Evolutionary conservation across 148 eudicot genomes (phyloP).

Genomic region (Chenopodium formosanum): DNA sequence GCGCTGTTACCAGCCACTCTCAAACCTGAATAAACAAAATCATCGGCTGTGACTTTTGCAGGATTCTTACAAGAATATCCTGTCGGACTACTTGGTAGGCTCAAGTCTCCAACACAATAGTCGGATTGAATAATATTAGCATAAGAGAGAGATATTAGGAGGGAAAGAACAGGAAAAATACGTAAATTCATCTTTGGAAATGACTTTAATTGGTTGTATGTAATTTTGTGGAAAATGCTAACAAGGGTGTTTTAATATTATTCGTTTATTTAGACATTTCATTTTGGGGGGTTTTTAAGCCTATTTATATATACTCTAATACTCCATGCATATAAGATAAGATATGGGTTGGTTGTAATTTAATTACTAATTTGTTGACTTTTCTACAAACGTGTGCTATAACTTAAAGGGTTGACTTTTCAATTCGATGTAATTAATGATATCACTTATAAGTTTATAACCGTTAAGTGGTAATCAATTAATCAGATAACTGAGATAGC

Average conservation of each 20-base stretch:
- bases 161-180: neutral
- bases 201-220: neutral
- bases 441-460: no score
- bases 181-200: neutral
- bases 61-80: slow-evolving; percentile 20
- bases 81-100: neutral
- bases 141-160: neutral
- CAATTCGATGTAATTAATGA: no score
- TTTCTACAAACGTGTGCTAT: no score
- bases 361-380: no score
- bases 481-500: no score
- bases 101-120: slow-evolving; percentile 1
- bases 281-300: no score
- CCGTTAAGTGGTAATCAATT: no score
- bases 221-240: neutral
- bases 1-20: neutral
- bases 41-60: neutral
- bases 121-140: neutral
- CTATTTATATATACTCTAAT: no score
- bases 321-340: no score
- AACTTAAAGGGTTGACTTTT: no score
- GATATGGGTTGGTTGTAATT: no score
- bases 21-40: neutral
- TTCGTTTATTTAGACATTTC: no score
- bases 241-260: neutral